Base-by-base conservation (phyloP, 306 rosid species). In the Cicer judaicum region DNA sequence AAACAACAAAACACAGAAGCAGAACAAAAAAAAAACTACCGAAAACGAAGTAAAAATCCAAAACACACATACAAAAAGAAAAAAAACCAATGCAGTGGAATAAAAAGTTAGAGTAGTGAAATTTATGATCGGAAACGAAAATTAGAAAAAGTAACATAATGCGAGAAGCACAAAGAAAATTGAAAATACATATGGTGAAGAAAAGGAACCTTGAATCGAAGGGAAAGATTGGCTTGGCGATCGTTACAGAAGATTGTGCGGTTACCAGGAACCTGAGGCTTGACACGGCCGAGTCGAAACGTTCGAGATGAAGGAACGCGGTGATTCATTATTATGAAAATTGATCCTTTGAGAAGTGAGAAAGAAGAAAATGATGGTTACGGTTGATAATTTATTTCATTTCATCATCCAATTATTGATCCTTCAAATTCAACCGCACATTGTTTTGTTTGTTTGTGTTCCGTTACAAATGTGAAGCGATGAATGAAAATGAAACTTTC, bases 231-330 rank as follows among this genome's bases (percentile, higher is more conserved):
- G 21, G 94, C 85, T 16, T 87, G 96, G 56, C 93, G 97, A 72
- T 93, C 94, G 59, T 93, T 91, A 80, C 94, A 91, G 86, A 68
- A 89, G 52, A 93, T 84, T 68, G 92, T 93, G 57, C 98, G 97
- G 75, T 88, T 69, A 39, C 90, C 84, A 24, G 98, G 98, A 2
- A 97, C 94, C 77, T 91, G 98, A 1, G 98, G 98, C 88, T 88
- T 93, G 75, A 91, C 90, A 14, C 90, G 97, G 39, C 98, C 98
- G 77, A 93, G 90, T 57, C 89, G 86, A 82, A 89, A 85, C 14
- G 88, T 65, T 57, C 72, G 84, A 76, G 88, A 85, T 14, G 87
- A 24, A 16, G 72, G 74, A 6, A 68, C 14, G 15, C 88, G 84
- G 3, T 85, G 83, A 16, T 11, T 13, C 88, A 75, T 54, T 29